Evolutionary conservation across 768 basidiomycete species (phyloP), one percentile per base, ranked within the genome.

Genomic region (Macrolepiota fuliginosa): DNA sequence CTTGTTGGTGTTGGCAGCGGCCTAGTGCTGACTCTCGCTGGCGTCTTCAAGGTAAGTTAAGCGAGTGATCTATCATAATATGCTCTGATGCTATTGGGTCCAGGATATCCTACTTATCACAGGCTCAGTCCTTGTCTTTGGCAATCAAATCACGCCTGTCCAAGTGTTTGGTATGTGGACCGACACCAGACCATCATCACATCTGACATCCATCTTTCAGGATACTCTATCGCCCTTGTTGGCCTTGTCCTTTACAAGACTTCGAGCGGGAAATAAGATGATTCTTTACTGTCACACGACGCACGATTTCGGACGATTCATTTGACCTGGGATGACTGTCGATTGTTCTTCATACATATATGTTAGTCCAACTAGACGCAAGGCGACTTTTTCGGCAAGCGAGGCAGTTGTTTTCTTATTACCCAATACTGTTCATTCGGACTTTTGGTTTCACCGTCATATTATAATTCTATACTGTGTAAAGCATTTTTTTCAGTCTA

Each of bases 91-190:
- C 47, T 40, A 35, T 40, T 45, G 25, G 1, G 32, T 45, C 45
- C 73, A 91, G 91, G 96, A 98, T 72, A 98, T 98, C 65, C 83
- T 99, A 27, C 86, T 98, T 62, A 94, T 99, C 74, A 82, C 86
- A 7, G 94, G 94, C 49, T 96, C 94, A 1, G 94, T 98, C 35
- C 71, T 94, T 57, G 77, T 96, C 60, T 96, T 96, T 69, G 87
- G 91, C 42, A 83, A 85, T n/a, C 72, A 74, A 12, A 87, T 99
- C 69, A 90, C 92, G 29, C 86, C 88, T 17, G 72, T 96, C 13
- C 96, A 99, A 72, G 80, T 96, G 35, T 80, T 96, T 70, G 95
- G 92, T 81, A 56, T 61, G 81, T 73, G 29, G 45, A 25, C 25
- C 24, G 25, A 45, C 36, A 32, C 32, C 45, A 15, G 17, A 22